Conservation (phyloP, 345 rosid species). For the Anastatica hierochuntica region DNA sequence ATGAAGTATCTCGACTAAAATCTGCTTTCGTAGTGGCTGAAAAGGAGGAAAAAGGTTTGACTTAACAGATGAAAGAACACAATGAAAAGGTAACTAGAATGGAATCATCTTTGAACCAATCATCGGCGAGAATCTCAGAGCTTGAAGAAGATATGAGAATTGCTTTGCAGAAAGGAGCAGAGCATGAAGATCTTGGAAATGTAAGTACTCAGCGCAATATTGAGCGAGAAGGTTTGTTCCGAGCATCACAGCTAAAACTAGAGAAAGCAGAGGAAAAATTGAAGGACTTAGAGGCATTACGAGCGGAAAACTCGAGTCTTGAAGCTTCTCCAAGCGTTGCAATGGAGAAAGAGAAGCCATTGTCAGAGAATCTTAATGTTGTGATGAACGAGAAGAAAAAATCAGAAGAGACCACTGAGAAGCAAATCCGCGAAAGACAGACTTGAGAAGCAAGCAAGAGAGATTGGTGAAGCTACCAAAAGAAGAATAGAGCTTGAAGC, state of each 20-base stretch:
- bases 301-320: constrained; percentile 42
- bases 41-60: constrained; percentile 34
- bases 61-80: constrained; percentile 32
- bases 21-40: constrained; percentile 36
- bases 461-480: constrained; percentile 39
- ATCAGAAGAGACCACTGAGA: constrained; percentile 33
- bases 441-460: constrained; percentile 43
- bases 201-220: constrained; percentile 35
- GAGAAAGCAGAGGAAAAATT: constrained; percentile 49
- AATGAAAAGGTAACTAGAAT: constrained; percentile 39
- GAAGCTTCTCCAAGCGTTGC: constrained; percentile 50
- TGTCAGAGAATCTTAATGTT: constrained; percentile 37
- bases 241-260: constrained; percentile 38
- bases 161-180: constrained; percentile 38
- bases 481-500: constrained; percentile 53
- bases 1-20: constrained; percentile 39
- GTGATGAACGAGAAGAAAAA: too few species aligned
- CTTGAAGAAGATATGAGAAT: constrained; percentile 50
- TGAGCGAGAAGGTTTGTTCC: constrained; percentile 47
- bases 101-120: constrained; percentile 44
- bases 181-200: constrained; percentile 51
- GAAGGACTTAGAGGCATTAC: constrained; percentile 57
- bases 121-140: constrained; percentile 32
- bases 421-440: constrained; percentile 61
- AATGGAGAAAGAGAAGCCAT: constrained; percentile 42